These are phyloP conservation scores for Sindora glabra DNA, from an alignment of 306 rosid species.

Conservation along the genomic window DNA sequence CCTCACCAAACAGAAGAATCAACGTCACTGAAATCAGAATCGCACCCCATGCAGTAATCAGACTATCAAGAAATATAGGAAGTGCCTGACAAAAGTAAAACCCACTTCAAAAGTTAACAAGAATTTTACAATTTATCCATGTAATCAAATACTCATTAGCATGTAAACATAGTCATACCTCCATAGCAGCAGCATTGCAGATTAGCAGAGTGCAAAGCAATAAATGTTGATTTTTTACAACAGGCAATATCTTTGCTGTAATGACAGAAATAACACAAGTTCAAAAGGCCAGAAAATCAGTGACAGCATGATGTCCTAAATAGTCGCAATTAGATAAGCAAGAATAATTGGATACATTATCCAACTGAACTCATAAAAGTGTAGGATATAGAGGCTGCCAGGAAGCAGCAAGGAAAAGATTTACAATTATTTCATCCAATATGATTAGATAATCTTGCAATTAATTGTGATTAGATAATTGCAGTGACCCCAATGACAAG, in stretches of 20 bases:
- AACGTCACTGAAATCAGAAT: constrained; percentile 78
- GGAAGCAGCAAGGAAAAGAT: background rate
- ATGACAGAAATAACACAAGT: background rate
- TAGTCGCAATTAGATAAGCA: background rate
- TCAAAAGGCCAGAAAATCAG: background rate
- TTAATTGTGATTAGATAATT: too few relatives aligned
- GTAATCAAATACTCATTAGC: background rate
- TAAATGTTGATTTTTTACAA: constrained; percentile 79
- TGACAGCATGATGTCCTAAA: background rate
- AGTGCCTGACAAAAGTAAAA: constrained; percentile 58
- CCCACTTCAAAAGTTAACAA: constrained; percentile 4
- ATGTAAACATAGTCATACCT: constrained; percentile 57
- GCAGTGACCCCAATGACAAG: too few relatives aligned
- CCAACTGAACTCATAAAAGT: too few relatives aligned
- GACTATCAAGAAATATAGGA: constrained; percentile 83
- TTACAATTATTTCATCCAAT: background rate
- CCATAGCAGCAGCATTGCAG: constrained; percentile 97
- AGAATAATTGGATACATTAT: too few relatives aligned
- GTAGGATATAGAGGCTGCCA: background rate
- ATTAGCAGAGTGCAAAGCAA: constrained; percentile 78
- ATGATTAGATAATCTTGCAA: background rate
- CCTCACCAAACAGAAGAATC: constrained; percentile 98
- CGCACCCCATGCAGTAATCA: constrained; percentile 72
- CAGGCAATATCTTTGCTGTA: constrained; percentile 89
- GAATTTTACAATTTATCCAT: background rate